phyloP scores from a whole-genome alignment of 805 yeast species.

The Ascoidea tarda region DNA sequence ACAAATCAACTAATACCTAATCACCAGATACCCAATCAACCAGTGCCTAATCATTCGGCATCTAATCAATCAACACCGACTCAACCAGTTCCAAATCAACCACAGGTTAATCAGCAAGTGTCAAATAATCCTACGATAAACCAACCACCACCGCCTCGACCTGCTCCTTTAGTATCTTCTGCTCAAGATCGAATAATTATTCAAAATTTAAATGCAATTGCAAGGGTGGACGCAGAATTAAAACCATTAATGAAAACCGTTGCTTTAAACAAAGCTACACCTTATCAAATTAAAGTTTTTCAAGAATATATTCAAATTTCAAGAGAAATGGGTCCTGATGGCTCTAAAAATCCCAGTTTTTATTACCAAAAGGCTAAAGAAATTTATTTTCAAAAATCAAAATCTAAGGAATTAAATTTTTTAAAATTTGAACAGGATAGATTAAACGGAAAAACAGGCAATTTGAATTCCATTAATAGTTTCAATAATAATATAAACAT shows the following conservation, averaged over 20 bases:
- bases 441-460: constrained; percentile 2
- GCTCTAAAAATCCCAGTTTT: constrained; percentile 8
- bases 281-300: constrained; percentile 60
- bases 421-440: neutral
- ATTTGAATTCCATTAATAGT: constrained; percentile 3
- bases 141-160: constrained; percentile 7
- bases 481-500: too few relatives aligned
- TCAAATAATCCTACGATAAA: constrained; percentile 4
- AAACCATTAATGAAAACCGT: constrained; percentile 70
- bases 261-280: constrained; percentile 68
- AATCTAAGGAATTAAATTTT: neutral
- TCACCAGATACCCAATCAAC: too few relatives aligned
- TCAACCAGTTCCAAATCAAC: neutral
- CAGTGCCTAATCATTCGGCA: too few relatives aligned
- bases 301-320: constrained; percentile 75
- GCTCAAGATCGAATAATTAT: constrained; percentile 72
- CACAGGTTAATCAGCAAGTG: neutral
- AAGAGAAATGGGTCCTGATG: constrained; percentile 43
- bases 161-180: constrained; percentile 18
- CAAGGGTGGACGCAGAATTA: constrained; percentile 54
- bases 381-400: too few relatives aligned
- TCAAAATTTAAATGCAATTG: constrained; percentile 70
- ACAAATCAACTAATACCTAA: too few relatives aligned
- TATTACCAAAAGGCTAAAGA: constrained; percentile 1
- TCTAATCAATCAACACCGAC: too few relatives aligned